Evolutionary conservation across 2,329 filamentous ascomycete species (phyloP), one percentile per base, ranked within the genome.

Genomic region (Zarea fungicola): DNA sequence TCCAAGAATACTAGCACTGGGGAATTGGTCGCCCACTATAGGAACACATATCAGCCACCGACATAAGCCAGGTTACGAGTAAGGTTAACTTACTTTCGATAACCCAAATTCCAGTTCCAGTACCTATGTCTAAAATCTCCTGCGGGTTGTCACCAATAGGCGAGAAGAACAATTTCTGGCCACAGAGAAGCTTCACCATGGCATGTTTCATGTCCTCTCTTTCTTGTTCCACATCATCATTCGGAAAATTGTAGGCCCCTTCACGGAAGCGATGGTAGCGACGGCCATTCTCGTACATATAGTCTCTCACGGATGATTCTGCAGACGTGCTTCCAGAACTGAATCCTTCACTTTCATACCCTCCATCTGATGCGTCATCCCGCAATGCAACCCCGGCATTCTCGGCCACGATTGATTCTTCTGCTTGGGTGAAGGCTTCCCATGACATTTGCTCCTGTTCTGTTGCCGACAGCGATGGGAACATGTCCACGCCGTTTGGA

Each of bases 141-240:
- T 77, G 72, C 0, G 74, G 70, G 34, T 69, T 61, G 3, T 68
- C 61, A 5, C 67, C 68, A 42, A 80, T 69, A 2, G 77, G 76
- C 3, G 77, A 74, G 57, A 76, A 77, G 56, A 75, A 70, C n/a
- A 80, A 62, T 50, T 68, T 67, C 29, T 70, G 65, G 47, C 70
- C 70, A 51, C 72, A 74, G 14, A 77, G 63, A 49, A 75, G 56
- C 58, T 71, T 73, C 35, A 76, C 63, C 68, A 77, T 75, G 53
- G 69, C 65, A 58, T 80, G 77, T 56, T 77, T 78, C 69, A 81
- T 72, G 44, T 81, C 76, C 55, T 80, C 73, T 31, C 77, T 66
- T 54, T 81, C 77, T 58, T 81, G 77, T 62, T 83, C 79, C 5
- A 72, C 64, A 42, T 81, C 78, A 52, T 83, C 80, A 48, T 81